These are phyloP conservation scores for Leptoxyphium fumago DNA, from an alignment of 2,329 filamentous ascomycete genomes.

Conservation along the genomic window DNA sequence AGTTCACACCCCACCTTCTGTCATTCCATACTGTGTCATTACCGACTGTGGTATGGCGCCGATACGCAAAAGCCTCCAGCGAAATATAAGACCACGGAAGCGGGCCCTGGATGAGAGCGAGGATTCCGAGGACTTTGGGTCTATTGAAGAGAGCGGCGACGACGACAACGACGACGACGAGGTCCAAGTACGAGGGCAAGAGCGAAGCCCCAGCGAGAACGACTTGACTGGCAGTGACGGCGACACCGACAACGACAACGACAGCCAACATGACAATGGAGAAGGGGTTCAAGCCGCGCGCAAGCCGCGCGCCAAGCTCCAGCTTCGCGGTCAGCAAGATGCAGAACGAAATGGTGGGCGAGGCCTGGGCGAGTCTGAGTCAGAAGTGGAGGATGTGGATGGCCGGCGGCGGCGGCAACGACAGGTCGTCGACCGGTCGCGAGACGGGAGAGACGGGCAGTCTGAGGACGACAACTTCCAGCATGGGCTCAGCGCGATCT, in stretches of 20 bases:
- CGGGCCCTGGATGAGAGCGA: constrained; percentile 1
- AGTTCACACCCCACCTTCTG: too few relatives aligned
- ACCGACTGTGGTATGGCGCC: background rate
- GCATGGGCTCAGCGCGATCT: constrained; percentile 45
- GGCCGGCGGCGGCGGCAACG: background rate
- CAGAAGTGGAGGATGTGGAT: constrained; percentile 14
- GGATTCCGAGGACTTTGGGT: constrained; percentile 24
- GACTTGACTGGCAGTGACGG: constrained; percentile 2
- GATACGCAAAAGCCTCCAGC: background rate
- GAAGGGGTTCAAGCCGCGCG: background rate
- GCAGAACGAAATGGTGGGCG: background rate
- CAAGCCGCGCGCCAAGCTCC: background rate
- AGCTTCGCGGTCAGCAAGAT: background rate
- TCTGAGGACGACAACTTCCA: constrained; percentile 28
- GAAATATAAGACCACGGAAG: background rate
- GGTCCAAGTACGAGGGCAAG: constrained; percentile 1
- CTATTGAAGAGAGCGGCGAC: constrained; percentile 25
- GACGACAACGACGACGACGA: constrained; percentile 14
- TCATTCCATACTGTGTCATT: too few relatives aligned
- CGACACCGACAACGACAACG: constrained; percentile 11
- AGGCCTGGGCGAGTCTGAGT: constrained; percentile 9
- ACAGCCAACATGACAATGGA: constrained; percentile 16
- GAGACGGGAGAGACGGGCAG: constrained; percentile 21
- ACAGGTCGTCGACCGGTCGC: background rate
- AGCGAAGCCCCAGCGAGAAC: background rate